Conservation (phyloP, 2,329 filamentous ascomycete species). For the Aureobasidium leucospermi region DNA sequence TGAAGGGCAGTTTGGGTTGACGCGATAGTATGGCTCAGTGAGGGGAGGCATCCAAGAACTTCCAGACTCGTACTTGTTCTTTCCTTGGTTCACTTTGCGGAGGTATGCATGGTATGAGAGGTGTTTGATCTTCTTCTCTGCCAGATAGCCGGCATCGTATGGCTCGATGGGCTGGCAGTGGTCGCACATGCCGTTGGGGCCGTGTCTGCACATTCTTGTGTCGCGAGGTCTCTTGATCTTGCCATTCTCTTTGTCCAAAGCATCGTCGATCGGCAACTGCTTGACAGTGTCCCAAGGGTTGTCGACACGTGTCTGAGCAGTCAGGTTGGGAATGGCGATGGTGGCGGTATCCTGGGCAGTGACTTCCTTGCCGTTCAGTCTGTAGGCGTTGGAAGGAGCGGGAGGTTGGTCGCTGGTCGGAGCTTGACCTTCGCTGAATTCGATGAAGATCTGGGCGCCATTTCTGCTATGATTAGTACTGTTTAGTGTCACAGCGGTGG, state of each 20-base stretch:
- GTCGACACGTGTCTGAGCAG: slow-evolving; percentile 57
- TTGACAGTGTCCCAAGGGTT: slow-evolving; percentile 90
- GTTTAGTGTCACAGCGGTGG: slow-evolving; percentile 14
- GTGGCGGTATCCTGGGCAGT: slow-evolving; percentile 58
- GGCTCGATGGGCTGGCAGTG: slow-evolving; percentile 97
- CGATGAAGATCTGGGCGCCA: slow-evolving; percentile 84
- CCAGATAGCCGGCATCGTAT: slow-evolving; percentile 79
- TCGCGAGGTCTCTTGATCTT: slow-evolving; percentile 75
- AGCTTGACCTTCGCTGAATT: slow-evolving; percentile 57
- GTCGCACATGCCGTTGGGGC: slow-evolving; percentile 97
- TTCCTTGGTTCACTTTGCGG: slow-evolving; percentile 89
- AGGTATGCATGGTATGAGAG: slow-evolving; percentile 92
- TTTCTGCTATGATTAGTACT: slow-evolving; percentile 50
- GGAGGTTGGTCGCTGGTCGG: slow-evolving; percentile 43
- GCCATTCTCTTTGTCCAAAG: slow-evolving; percentile 77
- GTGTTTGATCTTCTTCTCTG: slow-evolving; percentile 98
- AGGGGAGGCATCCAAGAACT: slow-evolving; percentile 95
- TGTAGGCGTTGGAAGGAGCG: slow-evolving; percentile 41
- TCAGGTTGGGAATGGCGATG: slow-evolving; percentile 52
- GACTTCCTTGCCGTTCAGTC: slow-evolving; percentile 72
- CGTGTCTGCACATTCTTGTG: slow-evolving; percentile 86
- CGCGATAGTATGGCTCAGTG: slow-evolving; percentile 85
- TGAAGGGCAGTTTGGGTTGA: slow-evolving; percentile 80
- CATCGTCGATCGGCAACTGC: slow-evolving; percentile 81
- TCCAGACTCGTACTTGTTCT: slow-evolving; percentile 90